phyloP scores from a whole-genome alignment of 1,284 basidiomycete species.

The Coniophora puteana region DNA sequence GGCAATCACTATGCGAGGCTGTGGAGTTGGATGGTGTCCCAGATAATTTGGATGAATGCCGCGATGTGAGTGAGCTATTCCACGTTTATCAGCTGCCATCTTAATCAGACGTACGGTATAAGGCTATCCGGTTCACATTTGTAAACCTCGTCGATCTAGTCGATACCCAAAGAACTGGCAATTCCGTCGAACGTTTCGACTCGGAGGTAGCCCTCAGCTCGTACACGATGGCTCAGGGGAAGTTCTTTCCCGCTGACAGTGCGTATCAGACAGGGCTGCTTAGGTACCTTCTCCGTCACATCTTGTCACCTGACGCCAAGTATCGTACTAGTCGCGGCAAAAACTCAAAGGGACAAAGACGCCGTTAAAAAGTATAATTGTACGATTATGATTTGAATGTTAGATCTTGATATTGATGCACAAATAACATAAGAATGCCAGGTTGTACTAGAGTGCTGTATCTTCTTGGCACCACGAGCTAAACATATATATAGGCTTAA shows the following conservation, averaged over 20 bases:
- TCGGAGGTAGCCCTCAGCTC: slow-evolving; percentile 25
- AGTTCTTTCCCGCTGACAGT: slow-evolving; percentile 35
- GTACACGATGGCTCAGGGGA: slow-evolving; percentile 29
- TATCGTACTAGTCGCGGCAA: slow-evolving; percentile 15
- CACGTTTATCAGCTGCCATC: background rate
- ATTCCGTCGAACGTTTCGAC: slow-evolving; percentile 19
- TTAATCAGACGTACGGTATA: no score
- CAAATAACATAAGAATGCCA: no score
- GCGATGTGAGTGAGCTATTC: slow-evolving; percentile 12
- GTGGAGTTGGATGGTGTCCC: slow-evolving; percentile 19
- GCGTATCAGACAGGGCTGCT: slow-evolving; percentile 37
- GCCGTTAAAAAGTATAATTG: no score
- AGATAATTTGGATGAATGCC: slow-evolving; percentile 19
- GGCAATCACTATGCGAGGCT: slow-evolving; percentile 25
- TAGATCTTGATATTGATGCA: no score
- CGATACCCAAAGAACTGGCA: slow-evolving; percentile 13
- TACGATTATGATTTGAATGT: no score
- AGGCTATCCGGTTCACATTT: slow-evolving; percentile 27
- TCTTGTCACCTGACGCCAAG: no score
- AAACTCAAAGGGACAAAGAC: no score
- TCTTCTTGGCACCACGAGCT: no score
- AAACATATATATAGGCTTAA: no score
- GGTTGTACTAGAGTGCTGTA: no score
- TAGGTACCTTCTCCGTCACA: slow-evolving; percentile 28
- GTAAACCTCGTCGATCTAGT: slow-evolving; percentile 38